phyloP scores from a whole-genome alignment of 2,329 filamentous ascomycete genomes.

The Fusarium xylarioides region DNA sequence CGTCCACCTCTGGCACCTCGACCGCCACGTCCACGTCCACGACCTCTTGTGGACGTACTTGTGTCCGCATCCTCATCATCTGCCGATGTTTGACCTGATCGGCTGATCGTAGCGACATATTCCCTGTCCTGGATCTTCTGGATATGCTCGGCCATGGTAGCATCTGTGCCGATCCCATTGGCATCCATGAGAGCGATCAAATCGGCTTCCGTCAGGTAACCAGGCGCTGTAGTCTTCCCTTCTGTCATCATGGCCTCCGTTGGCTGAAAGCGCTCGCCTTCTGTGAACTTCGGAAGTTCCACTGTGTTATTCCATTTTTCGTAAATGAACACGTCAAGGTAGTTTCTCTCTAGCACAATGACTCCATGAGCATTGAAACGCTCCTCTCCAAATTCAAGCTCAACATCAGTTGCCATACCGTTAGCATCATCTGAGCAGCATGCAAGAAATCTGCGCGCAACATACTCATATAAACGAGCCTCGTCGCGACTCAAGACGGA shows the following conservation, averaged over 20 bases:
- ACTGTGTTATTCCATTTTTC: slow-evolving; percentile 94
- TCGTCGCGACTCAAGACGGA: slow-evolving; percentile 72
- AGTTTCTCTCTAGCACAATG: slow-evolving; percentile 87
- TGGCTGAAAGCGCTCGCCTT: slow-evolving; percentile 86
- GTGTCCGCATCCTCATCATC: slow-evolving; percentile 52
- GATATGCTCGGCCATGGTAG: slow-evolving; percentile 99
- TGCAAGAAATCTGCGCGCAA: slow-evolving; percentile 89
- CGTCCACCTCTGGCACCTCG: slow-evolving; percentile 50
- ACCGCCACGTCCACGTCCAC: slow-evolving; percentile 59
- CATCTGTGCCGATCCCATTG: slow-evolving; percentile 97
- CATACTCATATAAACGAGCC: slow-evolving; percentile 87
- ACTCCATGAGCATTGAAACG: slow-evolving; percentile 84
- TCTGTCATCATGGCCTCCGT: slow-evolving; percentile 89
- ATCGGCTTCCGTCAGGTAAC: slow-evolving; percentile 93
- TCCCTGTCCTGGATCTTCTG: slow-evolving; percentile 90
- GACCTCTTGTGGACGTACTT: slow-evolving; percentile 53
- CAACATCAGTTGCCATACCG: slow-evolving; percentile 85
- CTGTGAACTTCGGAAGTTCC: slow-evolving; percentile 79
- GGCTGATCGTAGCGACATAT: slow-evolving; percentile 77
- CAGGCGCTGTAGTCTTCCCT: slow-evolving; percentile 86
- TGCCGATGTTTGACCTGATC: slow-evolving; percentile 47
- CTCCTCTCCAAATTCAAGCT: slow-evolving; percentile 85
- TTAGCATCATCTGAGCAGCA: slow-evolving; percentile 96
- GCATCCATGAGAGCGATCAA: slow-evolving; percentile 97
- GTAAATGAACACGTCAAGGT: slow-evolving; percentile 94